Percentiles rank a stretch among this genome's conserved stretches.
Evolutionary conservation across 441 rosid genomes (phyloP).

Genomic region (Croton laevigatus): DNA sequence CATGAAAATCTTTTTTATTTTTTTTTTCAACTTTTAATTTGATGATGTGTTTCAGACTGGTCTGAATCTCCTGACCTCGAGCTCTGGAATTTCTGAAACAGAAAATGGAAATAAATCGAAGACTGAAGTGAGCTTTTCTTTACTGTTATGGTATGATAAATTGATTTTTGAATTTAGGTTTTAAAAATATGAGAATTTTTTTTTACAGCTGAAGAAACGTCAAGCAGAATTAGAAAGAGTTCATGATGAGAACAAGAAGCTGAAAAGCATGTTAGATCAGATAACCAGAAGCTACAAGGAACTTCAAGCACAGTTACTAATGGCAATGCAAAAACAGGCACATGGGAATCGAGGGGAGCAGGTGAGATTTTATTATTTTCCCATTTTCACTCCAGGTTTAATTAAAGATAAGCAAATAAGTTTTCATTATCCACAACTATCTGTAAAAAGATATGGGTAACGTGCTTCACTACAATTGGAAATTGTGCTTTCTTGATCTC

Average conservation of each 20-base stretch:
- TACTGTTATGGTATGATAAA: too few relatives aligned
- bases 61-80: conserved; percentile 42
- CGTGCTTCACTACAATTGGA: conserved; percentile 40
- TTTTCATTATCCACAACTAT: background rate
- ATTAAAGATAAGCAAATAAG: too few relatives aligned
- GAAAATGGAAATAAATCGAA: conserved; percentile 31
- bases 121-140: conserved; percentile 40
- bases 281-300: conserved; percentile 46
- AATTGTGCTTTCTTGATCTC: conserved; percentile 29
- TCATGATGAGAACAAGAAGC: conserved; percentile 63
- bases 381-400: background rate
- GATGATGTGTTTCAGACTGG: conserved; percentile 44
- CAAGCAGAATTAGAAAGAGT: conserved; percentile 48
- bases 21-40: background rate
- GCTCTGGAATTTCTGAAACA: conserved; percentile 33
- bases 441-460: conserved; percentile 20
- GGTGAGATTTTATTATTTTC: conserved; percentile 29
- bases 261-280: conserved; percentile 56
- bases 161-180: too few relatives aligned
- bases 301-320: conserved; percentile 55
- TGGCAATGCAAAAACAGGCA: conserved; percentile 57
- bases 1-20: too few relatives aligned
- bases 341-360: conserved; percentile 35
- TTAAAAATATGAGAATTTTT: too few relatives aligned
- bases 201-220: conserved; percentile 38